phyloP scores from a whole-genome alignment of 345 rosid species.

The Erucastrum elatum region DNA sequence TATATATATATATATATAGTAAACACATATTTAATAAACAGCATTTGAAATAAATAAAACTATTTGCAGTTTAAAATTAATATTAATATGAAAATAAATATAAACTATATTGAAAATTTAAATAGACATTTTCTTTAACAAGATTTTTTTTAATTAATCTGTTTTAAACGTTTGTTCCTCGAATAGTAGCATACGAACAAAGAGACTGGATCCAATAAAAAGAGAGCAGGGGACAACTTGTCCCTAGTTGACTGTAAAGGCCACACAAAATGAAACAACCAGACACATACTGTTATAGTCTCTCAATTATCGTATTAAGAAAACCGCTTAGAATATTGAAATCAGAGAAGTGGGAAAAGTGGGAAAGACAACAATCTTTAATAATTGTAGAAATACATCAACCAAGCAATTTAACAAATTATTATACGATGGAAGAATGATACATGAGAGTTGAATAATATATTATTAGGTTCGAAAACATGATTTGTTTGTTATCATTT shows the following conservation, averaged over 20 bases:
- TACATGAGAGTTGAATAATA: background rate
- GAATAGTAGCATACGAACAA: slow-evolving; percentile 18
- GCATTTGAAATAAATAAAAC: no score
- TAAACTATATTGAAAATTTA: no score
- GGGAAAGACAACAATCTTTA: background rate
- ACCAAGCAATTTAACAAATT: slow-evolving; percentile 1
- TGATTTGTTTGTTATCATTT: background rate
- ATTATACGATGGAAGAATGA: background rate
- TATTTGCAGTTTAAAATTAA: no score
- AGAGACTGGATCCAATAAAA: slow-evolving; percentile 31
- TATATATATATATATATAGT: no score
- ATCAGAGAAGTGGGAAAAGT: slow-evolving; percentile 5
- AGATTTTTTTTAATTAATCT: background rate
- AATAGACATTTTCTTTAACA: background rate
- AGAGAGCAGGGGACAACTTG: slow-evolving; percentile 27
- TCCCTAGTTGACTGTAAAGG: slow-evolving; percentile 31
- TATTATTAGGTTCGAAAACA: background rate
- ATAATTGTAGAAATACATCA: background rate
- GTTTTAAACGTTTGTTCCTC: slow-evolving; percentile 2
- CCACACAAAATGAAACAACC: slow-evolving; percentile 29
- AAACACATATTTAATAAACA: no score
- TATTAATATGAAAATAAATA: no score
- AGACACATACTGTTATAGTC: slow-evolving; percentile 13
- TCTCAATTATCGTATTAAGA: background rate
- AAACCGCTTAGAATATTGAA: background rate